phyloP scores from a whole-genome alignment of 2,329 filamentous ascomycete genomes.

The Pezicula rhizophila region DNA sequence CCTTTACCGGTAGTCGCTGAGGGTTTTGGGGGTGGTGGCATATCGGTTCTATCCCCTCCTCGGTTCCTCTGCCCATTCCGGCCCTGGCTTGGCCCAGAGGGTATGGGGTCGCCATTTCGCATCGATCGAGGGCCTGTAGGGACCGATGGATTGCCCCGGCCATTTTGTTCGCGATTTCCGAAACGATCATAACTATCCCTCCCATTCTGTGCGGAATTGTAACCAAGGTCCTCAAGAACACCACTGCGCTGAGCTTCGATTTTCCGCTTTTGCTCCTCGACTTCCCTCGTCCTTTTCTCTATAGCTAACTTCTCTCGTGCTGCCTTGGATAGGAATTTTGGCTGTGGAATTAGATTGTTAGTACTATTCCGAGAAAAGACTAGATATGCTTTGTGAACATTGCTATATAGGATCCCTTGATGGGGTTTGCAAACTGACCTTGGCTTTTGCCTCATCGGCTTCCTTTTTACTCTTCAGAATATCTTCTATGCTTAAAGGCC shows the following conservation, averaged over 20 bases:
- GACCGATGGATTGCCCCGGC: constrained; percentile 31
- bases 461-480: constrained; percentile 80
- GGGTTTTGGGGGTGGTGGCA: constrained; percentile 22
- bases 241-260: constrained; percentile 23
- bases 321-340: constrained; percentile 79
- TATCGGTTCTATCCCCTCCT: constrained; percentile 13
- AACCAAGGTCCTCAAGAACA: constrained; percentile 5
- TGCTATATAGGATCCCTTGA: constrained; percentile 12
- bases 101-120: constrained; percentile 40
- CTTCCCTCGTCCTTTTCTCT: constrained; percentile 70
- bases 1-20: constrained; percentile 21
- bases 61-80: constrained; percentile 17
- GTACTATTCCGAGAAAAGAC: constrained; percentile 14
- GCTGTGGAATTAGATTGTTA: constrained; percentile 37
- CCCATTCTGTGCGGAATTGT: constrained; percentile 14
- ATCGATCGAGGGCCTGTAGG: constrained; percentile 71
- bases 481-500: constrained; percentile 77
- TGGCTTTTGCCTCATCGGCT: constrained; percentile 75
- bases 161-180: constrained; percentile 15
- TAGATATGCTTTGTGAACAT: constrained; percentile 25
- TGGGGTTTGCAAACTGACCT: constrained; percentile 39
- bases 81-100: constrained; percentile 36
- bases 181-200: constrained; percentile 15
- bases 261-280: constrained; percentile 54
- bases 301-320: constrained; percentile 74